These are phyloP conservation scores for Aspergillus sergii DNA, from an alignment of 2,329 filamentous ascomycete species.

Conservation along the genomic window DNA sequence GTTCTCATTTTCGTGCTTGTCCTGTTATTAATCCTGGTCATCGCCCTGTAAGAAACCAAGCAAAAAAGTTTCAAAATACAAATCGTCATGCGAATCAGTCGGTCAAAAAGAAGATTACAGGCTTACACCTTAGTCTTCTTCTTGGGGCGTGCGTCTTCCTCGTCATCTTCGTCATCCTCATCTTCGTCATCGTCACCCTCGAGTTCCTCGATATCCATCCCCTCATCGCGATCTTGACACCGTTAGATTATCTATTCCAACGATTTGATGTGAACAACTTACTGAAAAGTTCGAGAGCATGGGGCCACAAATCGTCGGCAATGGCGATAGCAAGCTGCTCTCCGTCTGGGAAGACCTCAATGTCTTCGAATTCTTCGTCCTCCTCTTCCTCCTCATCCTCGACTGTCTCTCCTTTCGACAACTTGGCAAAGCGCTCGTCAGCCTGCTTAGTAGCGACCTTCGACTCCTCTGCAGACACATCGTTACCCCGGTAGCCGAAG, in stretches of 20 bases:
- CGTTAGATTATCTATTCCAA: neutral
- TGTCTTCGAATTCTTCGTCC: slow-evolving; percentile 61
- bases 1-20: slow-evolving; percentile 87
- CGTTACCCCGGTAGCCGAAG: slow-evolving; percentile 77
- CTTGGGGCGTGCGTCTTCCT: slow-evolving; percentile 41
- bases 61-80: slow-evolving; percentile 17
- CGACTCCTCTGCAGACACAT: slow-evolving; percentile 73
- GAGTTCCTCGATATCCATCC: slow-evolving; percentile 64
- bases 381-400: slow-evolving; percentile 48
- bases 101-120: slow-evolving; percentile 14
- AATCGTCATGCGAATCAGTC: slow-evolving; percentile 9
- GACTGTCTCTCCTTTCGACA: slow-evolving; percentile 54
- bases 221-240: slow-evolving; percentile 59
- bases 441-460: slow-evolving; percentile 63
- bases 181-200: slow-evolving; percentile 58
- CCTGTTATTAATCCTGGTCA: slow-evolving; percentile 77
- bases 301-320: slow-evolving; percentile 85
- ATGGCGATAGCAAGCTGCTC: slow-evolving; percentile 80
- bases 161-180: slow-evolving; percentile 48
- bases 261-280: slow-evolving; percentile 44
- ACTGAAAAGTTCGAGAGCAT: slow-evolving; percentile 91
- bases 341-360: slow-evolving; percentile 86
- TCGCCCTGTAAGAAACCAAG: slow-evolving; percentile 56
- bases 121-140: slow-evolving; percentile 45
- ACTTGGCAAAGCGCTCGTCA: slow-evolving; percentile 57